Evolutionary conservation across 805 yeast genomes (phyloP), one percentile per base, ranked within the genome.

Genomic region (Metschnikowia kofuensis): DNA sequence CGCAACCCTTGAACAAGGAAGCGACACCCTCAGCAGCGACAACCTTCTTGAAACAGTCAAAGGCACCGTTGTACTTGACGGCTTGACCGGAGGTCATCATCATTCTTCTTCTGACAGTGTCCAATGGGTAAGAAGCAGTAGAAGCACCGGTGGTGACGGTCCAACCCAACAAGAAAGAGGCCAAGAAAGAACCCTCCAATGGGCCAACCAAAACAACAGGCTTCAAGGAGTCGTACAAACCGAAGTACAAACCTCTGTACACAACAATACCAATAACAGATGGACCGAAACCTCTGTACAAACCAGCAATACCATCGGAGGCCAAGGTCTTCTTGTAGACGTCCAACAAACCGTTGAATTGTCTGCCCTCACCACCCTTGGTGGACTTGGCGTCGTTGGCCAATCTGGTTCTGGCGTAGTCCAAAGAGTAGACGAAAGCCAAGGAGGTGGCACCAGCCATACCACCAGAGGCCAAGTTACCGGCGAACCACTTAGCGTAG

Each of bases 51-150:
- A 87, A 85, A 77, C 94, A 89, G 76, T 91, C 97, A 74, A 88
- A 81, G 65, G 97, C 96, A 80, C 96, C 94, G 71, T 84, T 78
- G 82, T 90, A 90, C 82, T 91, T 90, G 68, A 90, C 96, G 69
- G 96, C 96, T 81, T 89, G 96, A 78, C 97, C 97, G 64, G 97
- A 91, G 66, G 97, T 90, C 97, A 90, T 90, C 97, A 90, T 90
- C 97, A 90, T 90, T 87, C 97, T 89, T 88, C 97, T 89, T 87
- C 97, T 91, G 72, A 90, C 90, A 71, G 97, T 90, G 80, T 90
- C 97, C 78, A 91, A 87, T 84, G 97, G 97, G 87, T 90, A 90
- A 73, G 97, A 89, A 74, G 96, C 96, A 62, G 97, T 89, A 66
- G 97, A 91, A 69, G 97, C 96, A 85, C 90, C 96, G 62, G 96